Percentiles rank a stretch among this genome's conserved stretches.
Evolutionary conservation across 352 stramenopile genomes (phyloP).

Genomic region (Globisporangium paddicum): DNA sequence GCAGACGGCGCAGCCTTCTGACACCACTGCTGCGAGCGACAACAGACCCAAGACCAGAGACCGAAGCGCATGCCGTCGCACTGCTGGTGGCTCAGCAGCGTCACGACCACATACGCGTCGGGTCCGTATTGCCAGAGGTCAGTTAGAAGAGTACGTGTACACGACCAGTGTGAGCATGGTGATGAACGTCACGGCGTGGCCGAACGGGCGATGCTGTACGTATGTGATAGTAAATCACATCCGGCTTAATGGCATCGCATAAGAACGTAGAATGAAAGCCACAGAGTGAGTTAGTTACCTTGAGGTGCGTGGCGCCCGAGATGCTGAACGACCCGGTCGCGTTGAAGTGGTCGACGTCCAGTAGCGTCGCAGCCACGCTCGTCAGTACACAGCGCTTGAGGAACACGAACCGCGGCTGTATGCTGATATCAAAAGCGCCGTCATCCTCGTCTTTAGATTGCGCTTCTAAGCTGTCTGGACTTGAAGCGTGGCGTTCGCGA

Average conservation of each 20-base stretch:
- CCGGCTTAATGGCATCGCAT: too few species aligned
- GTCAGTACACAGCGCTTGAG: constrained; percentile 40
- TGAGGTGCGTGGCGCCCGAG: constrained; percentile 47
- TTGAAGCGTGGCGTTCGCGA: constrained; percentile 1
- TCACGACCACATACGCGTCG: constrained; percentile 42
- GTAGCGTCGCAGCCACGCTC: constrained; percentile 30
- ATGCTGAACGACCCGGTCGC: constrained; percentile 48
- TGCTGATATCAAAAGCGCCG: neutral
- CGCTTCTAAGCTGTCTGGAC: neutral
- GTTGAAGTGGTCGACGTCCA: constrained; percentile 78
- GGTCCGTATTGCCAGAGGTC: constrained; percentile 13
- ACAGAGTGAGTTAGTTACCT: constrained; percentile 4
- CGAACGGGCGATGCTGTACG: constrained; percentile 48
- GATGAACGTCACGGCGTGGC: constrained; percentile 65
- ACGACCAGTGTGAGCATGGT: constrained; percentile 35
- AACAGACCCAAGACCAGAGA: constrained; percentile 51
- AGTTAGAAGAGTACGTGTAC: constrained; percentile 24
- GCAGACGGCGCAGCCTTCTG: neutral
- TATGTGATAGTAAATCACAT: too few species aligned
- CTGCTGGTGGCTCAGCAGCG: constrained; percentile 64
- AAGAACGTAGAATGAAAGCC: too few species aligned
- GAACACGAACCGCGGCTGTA: constrained; percentile 19
- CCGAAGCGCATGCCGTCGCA: constrained; percentile 56
- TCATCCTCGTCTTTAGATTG: neutral
- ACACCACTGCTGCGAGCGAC: neutral